These are phyloP conservation scores for Paramecium primaurelia DNA, from an alignment of 73 alveolate genomes.

Conservation along the genomic window DNA sequence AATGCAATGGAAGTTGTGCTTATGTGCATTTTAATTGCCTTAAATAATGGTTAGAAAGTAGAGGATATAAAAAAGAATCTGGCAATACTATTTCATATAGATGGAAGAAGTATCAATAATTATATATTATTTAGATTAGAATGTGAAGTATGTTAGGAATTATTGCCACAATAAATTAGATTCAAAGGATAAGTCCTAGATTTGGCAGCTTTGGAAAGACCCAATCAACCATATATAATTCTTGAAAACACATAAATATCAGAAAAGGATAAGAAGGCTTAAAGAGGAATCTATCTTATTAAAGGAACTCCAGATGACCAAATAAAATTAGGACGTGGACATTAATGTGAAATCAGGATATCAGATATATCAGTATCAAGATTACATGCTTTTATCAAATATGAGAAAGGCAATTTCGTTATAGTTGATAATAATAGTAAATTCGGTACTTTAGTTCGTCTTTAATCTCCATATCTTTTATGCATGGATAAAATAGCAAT, in stretches of 20 bases:
- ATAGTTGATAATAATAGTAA: slow-evolving; percentile 57
- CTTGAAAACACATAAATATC: slow-evolving; percentile 66
- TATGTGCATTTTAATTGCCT: slow-evolving; percentile 77
- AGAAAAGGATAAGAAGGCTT: slow-evolving; percentile 66
- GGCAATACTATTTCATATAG: slow-evolving; percentile 52
- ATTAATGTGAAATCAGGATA: slow-evolving; percentile 76
- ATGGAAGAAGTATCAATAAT: slow-evolving; percentile 62
- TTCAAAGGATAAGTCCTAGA: slow-evolving; percentile 63
- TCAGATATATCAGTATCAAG: slow-evolving; percentile 74
- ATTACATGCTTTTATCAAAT: slow-evolving; percentile 66
- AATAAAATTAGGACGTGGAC: slow-evolving; percentile 73
- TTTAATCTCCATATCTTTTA: slow-evolving; percentile 25
- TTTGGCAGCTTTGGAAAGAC: slow-evolving; percentile 68
- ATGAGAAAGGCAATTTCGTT: slow-evolving; percentile 44
- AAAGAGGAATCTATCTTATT: slow-evolving; percentile 71
- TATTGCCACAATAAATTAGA: slow-evolving; percentile 73
- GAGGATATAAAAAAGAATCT: slow-evolving; percentile 55
- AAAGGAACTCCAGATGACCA: slow-evolving; percentile 60
- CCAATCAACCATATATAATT: slow-evolving; percentile 72
- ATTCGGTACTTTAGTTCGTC: slow-evolving; percentile 58
- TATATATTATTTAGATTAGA: slow-evolving; percentile 45
- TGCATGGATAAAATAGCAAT: slow-evolving; percentile 47
- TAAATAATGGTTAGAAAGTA: slow-evolving; percentile 70
- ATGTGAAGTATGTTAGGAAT: slow-evolving; percentile 83
- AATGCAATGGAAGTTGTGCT: slow-evolving; percentile 77